phyloP scores from a whole-genome alignment of 345 rosid species.

The Brassica napus region DNA sequence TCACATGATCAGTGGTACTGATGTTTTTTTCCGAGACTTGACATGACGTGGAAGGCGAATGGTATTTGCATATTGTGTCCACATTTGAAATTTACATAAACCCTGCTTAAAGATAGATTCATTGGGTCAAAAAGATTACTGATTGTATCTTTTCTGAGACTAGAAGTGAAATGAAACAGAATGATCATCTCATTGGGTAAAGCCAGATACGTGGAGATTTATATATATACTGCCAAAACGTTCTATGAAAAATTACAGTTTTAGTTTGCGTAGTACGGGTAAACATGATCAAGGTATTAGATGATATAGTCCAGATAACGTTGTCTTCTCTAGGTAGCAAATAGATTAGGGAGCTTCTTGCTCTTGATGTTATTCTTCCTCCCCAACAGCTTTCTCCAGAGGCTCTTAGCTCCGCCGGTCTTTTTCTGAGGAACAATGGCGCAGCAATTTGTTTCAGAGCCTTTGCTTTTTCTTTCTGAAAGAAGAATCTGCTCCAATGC shows the following conservation, averaged over 20 bases:
- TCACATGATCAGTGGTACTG: background rate
- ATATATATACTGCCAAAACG: slow-evolving; percentile 26
- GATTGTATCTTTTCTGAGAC: slow-evolving; percentile 32
- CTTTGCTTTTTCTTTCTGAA: slow-evolving; percentile 41
- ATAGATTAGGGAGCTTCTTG: slow-evolving; percentile 47
- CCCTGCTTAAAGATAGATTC: slow-evolving; percentile 22
- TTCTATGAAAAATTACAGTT: slow-evolving; percentile 4
- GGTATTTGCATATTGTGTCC: slow-evolving; percentile 9
- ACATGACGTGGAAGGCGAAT: background rate
- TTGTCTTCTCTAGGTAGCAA: slow-evolving; percentile 36
- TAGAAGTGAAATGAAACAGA: slow-evolving; percentile 16
- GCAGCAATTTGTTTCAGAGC: slow-evolving; percentile 41
- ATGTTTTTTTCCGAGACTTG: slow-evolving; percentile 1
- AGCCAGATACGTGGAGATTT: slow-evolving; percentile 10
- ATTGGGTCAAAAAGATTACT: slow-evolving; percentile 9
- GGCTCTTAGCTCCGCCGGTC: slow-evolving; percentile 43
- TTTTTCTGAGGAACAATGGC: slow-evolving; percentile 65
- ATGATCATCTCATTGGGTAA: slow-evolving; percentile 18
- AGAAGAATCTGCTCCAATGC: slow-evolving; percentile 47
- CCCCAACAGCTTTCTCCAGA: slow-evolving; percentile 75
- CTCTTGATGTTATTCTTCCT: slow-evolving; percentile 52
- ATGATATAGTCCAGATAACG: background rate
- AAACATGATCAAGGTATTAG: slow-evolving; percentile 23
- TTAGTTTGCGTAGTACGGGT: slow-evolving; percentile 19
- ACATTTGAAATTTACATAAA: slow-evolving; percentile 10